Base-by-base conservation (phyloP, 2,329 filamentous ascomycete species). In the Colletotrichum ledebouriae region DNA sequence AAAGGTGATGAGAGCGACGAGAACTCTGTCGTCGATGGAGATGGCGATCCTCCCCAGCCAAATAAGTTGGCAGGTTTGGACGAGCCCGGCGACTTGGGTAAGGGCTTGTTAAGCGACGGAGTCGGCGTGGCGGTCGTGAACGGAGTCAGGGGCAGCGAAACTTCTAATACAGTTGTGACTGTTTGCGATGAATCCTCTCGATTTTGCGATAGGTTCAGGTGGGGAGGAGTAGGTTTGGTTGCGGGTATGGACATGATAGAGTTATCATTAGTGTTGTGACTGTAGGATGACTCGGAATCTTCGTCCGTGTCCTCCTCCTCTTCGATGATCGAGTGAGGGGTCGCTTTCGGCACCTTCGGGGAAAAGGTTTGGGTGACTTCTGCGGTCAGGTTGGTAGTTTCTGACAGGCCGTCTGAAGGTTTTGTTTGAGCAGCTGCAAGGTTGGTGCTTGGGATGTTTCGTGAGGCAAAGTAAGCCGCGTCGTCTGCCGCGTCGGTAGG, bases 1-100 rank as follows among this genome's bases (percentile, higher is more conserved):
- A 82, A 78, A 15, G 86, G 85, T 11, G 87, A 88, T 3, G 85
- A 83, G 34, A 86, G 79, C 67, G 86, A 85, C 2, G 86, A 88
- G 71, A 82, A 83, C 46, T 87, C 84, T 17, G 84, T 85, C 55
- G 76, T 78, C 20, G 84, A 82, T 9, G 84, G 81, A 41, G 84
- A 78, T 6, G 81, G 80, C 29, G 79, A 82, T 55, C 79, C 78
- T 60, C 80, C 79, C 87, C 87, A 89, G 73, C 82, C 84, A 73
- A 89, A 88, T 72, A 87, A 82, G 34, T 78, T 81, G 60, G 83
- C 83, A 70, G 88, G 80, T 70, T 83, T 77, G 75, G 86, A 77
- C 63, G 86, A 78, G 72, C 76, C 76, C 67, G 87, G 86, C 6
- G 86, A 88, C 71, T 81, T 87, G 11, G 86, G 86, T 4, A 87